A percentile compares a stretch with the other conserved stretches of the same genome.
phyloP scores from a whole-genome alignment of 2,329 filamentous ascomycete species.

The Verruconis gallopava region DNA sequence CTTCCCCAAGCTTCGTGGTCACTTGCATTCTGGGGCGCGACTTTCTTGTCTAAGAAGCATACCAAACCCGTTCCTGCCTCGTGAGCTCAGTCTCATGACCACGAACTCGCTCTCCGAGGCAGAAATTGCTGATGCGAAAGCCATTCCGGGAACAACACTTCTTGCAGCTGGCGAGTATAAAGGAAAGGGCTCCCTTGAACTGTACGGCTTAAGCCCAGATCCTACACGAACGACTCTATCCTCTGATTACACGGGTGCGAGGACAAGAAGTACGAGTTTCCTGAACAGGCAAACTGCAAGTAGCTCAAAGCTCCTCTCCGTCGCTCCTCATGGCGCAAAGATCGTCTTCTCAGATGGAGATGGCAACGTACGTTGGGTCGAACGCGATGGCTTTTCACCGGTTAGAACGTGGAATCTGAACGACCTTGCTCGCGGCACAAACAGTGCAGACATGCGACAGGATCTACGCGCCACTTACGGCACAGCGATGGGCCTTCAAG shows the following conservation, averaged over 20 bases:
- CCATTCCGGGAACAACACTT: slow-evolving; percentile 47
- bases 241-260: slow-evolving; percentile 18
- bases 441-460: background rate
- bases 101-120: slow-evolving; percentile 42
- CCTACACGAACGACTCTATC: slow-evolving; percentile 13
- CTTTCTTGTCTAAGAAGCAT: slow-evolving; percentile 61
- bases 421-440: slow-evolving; percentile 14
- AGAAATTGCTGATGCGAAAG: slow-evolving; percentile 42
- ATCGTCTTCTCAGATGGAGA: slow-evolving; percentile 75
- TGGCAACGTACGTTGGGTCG: slow-evolving; percentile 80
- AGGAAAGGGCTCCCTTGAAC: slow-evolving; percentile 74
- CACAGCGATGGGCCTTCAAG: slow-evolving; percentile 7
- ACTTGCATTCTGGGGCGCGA: slow-evolving; percentile 71
- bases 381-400: slow-evolving; percentile 57
- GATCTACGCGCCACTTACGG: background rate
- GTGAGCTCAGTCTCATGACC: slow-evolving; percentile 46
- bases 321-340: slow-evolving; percentile 67
- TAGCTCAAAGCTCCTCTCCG: slow-evolving; percentile 66
- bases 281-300: slow-evolving; percentile 78
- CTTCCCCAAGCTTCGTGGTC: slow-evolving; percentile 64
- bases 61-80: slow-evolving; percentile 52
- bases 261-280: slow-evolving; percentile 19
- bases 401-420: slow-evolving; percentile 48
- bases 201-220: slow-evolving; percentile 53
- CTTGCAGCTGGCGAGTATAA: slow-evolving; percentile 85